Evolutionary conservation across 176 grass and related monocot species (phyloP), one percentile per base, ranked within the genome.

Genomic region (Cenchrus americanus): DNA sequence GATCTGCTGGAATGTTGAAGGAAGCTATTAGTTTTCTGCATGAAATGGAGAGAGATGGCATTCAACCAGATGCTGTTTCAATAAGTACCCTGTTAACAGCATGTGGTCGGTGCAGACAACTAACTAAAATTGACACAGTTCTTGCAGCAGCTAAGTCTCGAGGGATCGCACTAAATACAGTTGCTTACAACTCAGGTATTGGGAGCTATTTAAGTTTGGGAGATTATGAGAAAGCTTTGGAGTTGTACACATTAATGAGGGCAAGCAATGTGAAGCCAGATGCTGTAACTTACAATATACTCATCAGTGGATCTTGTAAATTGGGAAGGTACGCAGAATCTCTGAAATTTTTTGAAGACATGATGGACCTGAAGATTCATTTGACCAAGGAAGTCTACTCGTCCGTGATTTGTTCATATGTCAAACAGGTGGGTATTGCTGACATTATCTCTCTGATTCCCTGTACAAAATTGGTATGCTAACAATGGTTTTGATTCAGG

Each of bases 101-200:
- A 62, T 98, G 92, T 44, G 91, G 89, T 13, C 84, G 91, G 77
- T 91, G 90, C 46, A 74, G 41, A 72, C 85, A 98, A 84, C 82
- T 90, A 87, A 88, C 90, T 76, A 94, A 91, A 84, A 86, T 98
- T 75, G 85, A 86, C 69, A 89, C 82, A 60, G 54, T 98, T 80
- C 82, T 98, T 52, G 75, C 64, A 86, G 92, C 87, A 63, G 95
- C 95, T 46, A 87, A 78, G 76, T 92, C 75, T 57, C 65, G 95
- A 84, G 84, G 92, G 43, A 91, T 98, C 79, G 73, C 84, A 78
- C 88, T 98, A 73, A 98, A 93, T 84, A 91, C 80, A 75, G 84
- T 98, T 49, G 95, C 84, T 82, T 98, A 93, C 76, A 98, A 98
- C 83, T 98, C 95, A 11, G 95, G 84, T 65, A 95, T 98, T 14